Conservation (phyloP, 352 stramenopile species). For the Phytophthora gonapodyides region DNA sequence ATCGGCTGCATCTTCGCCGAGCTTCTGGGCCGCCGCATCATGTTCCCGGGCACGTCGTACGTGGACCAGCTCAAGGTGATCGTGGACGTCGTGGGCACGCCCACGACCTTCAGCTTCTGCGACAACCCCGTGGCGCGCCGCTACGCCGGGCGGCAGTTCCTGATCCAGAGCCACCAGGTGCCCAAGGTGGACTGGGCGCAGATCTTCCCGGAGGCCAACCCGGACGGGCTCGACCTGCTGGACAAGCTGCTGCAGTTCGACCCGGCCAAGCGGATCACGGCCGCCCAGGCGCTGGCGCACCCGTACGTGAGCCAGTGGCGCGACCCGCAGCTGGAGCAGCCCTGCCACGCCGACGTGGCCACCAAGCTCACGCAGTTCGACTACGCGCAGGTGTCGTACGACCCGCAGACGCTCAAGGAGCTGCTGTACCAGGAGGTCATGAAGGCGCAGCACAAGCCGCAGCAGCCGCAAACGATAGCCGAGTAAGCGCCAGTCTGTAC, state of each 20-base stretch:
- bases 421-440: slow-evolving; percentile 86
- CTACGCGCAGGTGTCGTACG: slow-evolving; percentile 71
- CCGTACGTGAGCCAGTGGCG: slow-evolving; percentile 90
- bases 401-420: slow-evolving; percentile 77
- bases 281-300: slow-evolving; percentile 82
- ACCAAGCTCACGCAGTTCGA: slow-evolving; percentile 71
- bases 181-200: slow-evolving; percentile 77
- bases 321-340: slow-evolving; percentile 60
- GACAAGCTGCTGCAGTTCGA: slow-evolving; percentile 90
- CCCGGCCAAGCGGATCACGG: slow-evolving; percentile 85
- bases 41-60: slow-evolving; percentile 88
- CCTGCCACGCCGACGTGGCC: slow-evolving; percentile 57
- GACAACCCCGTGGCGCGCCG: slow-evolving; percentile 83
- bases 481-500: slow-evolving; percentile 26
- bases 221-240: slow-evolving; percentile 85
- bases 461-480: slow-evolving; percentile 26
- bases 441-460: slow-evolving; percentile 47
- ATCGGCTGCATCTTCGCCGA: slow-evolving; percentile 99
- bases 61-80: slow-evolving; percentile 90
- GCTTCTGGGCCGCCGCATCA: slow-evolving; percentile 90
- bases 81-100: slow-evolving; percentile 84
- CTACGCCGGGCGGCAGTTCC: slow-evolving; percentile 84
- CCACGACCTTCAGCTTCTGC: slow-evolving; percentile 84
- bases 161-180: slow-evolving; percentile 72
- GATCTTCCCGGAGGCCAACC: slow-evolving; percentile 85